phyloP scores from a whole-genome alignment of 2,329 filamentous ascomycete species.

The Stenocarpella maydis region DNA sequence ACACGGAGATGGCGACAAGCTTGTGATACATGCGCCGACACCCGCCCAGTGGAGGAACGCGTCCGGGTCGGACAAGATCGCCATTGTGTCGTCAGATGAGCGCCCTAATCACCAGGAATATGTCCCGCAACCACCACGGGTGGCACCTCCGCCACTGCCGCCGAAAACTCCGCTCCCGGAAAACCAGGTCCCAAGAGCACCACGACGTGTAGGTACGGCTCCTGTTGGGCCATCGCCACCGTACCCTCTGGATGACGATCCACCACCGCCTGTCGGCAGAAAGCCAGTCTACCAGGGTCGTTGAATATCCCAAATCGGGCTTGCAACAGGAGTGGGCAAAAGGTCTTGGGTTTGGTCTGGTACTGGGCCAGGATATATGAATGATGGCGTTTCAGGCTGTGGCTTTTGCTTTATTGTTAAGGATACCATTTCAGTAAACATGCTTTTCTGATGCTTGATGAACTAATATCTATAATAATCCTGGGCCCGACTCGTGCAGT shows the following conservation, averaged over 20 bases:
- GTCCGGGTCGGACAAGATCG: conserved; percentile 73
- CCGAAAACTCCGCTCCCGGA: conserved; percentile 79
- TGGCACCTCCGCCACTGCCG: conserved; percentile 75
- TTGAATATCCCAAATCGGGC: conserved; percentile 41
- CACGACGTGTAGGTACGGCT: conserved; percentile 35
- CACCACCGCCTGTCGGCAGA: conserved; percentile 81
- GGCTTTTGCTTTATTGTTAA: conserved; percentile 10
- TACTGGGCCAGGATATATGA: background rate
- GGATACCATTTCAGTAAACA: conserved; percentile 36
- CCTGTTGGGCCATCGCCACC: conserved; percentile 59
- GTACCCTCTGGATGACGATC: conserved; percentile 82
- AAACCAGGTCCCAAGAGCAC: conserved; percentile 47
- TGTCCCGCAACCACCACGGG: conserved; percentile 46
- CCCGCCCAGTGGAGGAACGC: conserved; percentile 65
- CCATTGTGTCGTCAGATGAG: conserved; percentile 68
- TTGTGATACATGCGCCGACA: conserved; percentile 64
- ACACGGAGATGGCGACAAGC: conserved; percentile 56
- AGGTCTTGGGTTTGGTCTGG: background rate
- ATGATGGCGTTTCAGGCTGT: conserved; percentile 1
- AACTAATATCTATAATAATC: conserved; percentile 3
- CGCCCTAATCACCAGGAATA: conserved; percentile 53
- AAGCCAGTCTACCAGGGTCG: conserved; percentile 78
- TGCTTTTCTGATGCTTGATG: conserved; percentile 18
- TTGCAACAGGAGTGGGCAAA: background rate
- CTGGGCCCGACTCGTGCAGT: background rate